phyloP scores from a whole-genome alignment of 768 basidiomycete genomes.

The Tylopilus plumbeoviolaceoides region DNA sequence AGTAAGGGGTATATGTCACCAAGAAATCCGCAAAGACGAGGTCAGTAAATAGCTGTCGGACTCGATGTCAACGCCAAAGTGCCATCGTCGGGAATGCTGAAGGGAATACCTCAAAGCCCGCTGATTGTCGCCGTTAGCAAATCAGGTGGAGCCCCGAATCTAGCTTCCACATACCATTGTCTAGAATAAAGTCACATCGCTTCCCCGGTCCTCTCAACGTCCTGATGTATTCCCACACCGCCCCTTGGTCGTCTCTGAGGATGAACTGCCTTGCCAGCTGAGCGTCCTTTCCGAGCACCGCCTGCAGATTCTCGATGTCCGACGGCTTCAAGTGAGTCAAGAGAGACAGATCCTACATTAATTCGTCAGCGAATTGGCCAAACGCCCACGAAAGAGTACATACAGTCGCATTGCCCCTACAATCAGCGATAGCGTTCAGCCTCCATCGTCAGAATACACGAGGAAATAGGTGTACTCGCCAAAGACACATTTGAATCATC shows the following conservation, averaged over 20 bases:
- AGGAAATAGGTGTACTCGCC: constrained; percentile 33
- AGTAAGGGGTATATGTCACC: constrained; percentile 82
- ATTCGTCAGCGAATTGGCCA: background rate
- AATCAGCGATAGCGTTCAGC: constrained; percentile 2
- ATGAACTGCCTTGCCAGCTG: constrained; percentile 79
- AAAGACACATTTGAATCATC: constrained; percentile 89
- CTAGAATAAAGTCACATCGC: constrained; percentile 82
- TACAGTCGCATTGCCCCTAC: constrained; percentile 93
- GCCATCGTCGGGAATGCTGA: background rate
- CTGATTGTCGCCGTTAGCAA: constrained; percentile 35
- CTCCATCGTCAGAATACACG: background rate
- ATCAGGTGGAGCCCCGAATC: background rate
- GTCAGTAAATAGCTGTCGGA: constrained; percentile 79
- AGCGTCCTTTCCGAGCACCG: constrained; percentile 68
- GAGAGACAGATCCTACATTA: constrained; percentile 80
- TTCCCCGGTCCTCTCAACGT: constrained; percentile 38
- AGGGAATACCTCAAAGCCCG: constrained; percentile 78
- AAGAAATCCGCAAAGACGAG: constrained; percentile 91
- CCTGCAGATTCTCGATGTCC: constrained; percentile 81
- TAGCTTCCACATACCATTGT: constrained; percentile 61
- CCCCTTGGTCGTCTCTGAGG: constrained; percentile 75
- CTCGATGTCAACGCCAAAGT: background rate
- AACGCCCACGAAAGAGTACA: constrained; percentile 11
- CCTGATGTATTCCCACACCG: constrained; percentile 70
- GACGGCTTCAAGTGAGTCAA: constrained; percentile 79